Base-by-base conservation (phyloP, 192 early-diverging fungal species). In the Cetraspora pellucida region DNA sequence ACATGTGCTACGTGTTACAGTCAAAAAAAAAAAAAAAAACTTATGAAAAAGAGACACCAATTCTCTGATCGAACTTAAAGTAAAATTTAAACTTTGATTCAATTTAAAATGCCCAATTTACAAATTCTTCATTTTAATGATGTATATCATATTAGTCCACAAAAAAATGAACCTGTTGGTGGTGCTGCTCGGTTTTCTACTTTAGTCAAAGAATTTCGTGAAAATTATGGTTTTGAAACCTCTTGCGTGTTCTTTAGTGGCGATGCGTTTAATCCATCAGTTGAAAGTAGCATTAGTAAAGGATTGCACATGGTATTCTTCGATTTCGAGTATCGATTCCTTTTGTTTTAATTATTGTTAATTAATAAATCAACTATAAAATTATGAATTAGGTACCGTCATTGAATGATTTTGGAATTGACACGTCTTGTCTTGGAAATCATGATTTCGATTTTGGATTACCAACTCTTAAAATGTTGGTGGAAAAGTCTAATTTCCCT, bases 391-490 rank as follows among this genome's bases (percentile, higher is more conserved):
- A 76, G 86, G 54, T 82, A 1, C 86, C 86, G 0, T 81, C 89
- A 0, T 67, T 93, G 19, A 93, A 92, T 75, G 55, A 73, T n/a
- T 80, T 91, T 10, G 76, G 77, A 16, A 85, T 93, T 28, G 85
- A 89, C 28, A 90, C 84, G 2, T 80, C 91, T 5, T 85, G 85
- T 25, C 75, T 87, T 28, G 91, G 91, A n/a, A 93, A 93, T 85
- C 91, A 91, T 81, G 90, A 91, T 80, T 91, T 91, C 82, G 91
- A 93, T 81, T 91, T 90, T 59, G 91, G 91, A 6, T 70, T 90
- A 1, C 85, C 86, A 31, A 81, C 77, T 11, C 77, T 91, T 44
- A 84, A 86, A 59, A 66, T 54, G 27, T 79, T 91, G 44, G 79
- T 88, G 37, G 13, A 37, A 10, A 66, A 76, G 23, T 88, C 86